A percentile compares a stretch with the other conserved stretches of the same genome.
Evolutionary conservation across 371 early-diverging fungal genomes (phyloP).

Genomic region (Catenaria anguillulae): DNA sequence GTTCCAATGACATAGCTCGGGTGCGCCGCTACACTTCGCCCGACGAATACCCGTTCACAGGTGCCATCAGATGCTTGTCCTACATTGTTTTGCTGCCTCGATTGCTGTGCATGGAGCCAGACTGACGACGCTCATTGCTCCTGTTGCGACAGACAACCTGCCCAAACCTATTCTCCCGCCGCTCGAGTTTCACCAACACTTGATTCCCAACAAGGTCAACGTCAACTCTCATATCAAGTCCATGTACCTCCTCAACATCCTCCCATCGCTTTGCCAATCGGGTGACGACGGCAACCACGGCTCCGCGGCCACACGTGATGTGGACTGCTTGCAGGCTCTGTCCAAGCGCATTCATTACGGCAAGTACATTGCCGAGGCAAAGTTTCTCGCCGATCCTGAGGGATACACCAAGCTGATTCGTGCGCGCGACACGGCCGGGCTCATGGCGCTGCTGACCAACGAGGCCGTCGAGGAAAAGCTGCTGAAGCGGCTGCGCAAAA

Average conservation of each 20-base stretch:
- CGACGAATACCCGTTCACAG: conserved; percentile 91
- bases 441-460: conserved; percentile 75
- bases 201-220: conserved; percentile 60
- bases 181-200: conserved; percentile 53
- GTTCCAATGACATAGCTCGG: too few relatives aligned
- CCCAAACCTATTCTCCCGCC: conserved; percentile 75
- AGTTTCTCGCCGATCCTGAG: conserved; percentile 63
- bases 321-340: conserved; percentile 79
- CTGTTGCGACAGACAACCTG: conserved; percentile 39
- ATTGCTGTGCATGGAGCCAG: too few relatives aligned
- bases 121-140: too few relatives aligned
- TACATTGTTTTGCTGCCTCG: too few relatives aligned
- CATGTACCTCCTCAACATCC: conserved; percentile 55
- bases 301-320: conserved; percentile 76
- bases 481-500: conserved; percentile 60
- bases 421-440: conserved; percentile 51
- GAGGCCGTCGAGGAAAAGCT: conserved; percentile 62
- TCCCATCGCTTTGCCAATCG: conserved; percentile 42
- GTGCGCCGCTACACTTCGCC: conserved; percentile 78
- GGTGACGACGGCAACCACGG: conserved; percentile 82
- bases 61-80: too few relatives aligned
- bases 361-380: conserved; percentile 91
- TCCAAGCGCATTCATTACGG: conserved; percentile 90
- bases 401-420: conserved; percentile 71
- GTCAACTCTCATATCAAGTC: conserved; percentile 62